phyloP scores from a whole-genome alignment of 2,329 filamentous ascomycete genomes.

The Didymella lethalis region DNA sequence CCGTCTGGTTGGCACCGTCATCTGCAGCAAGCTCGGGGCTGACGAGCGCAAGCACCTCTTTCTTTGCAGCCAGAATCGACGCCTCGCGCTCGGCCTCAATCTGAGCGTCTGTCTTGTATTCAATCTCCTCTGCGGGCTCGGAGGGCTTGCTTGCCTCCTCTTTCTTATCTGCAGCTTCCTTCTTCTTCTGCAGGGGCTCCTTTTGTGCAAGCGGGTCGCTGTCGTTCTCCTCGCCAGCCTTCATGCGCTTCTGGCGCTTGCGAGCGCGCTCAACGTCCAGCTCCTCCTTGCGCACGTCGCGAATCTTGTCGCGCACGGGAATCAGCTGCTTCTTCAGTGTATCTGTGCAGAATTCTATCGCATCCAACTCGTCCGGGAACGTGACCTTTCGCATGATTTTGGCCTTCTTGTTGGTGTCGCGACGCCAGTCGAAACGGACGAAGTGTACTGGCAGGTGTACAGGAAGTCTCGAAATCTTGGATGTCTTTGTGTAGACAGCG shows the following conservation, averaged over 20 bases:
- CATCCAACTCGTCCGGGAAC: conserved; percentile 91
- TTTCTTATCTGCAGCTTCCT: conserved; percentile 55
- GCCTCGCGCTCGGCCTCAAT: conserved; percentile 85
- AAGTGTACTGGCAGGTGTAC: conserved; percentile 98
- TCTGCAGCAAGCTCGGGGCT: conserved; percentile 77
- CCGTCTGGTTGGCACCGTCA: conserved; percentile 87
- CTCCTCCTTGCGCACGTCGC: conserved; percentile 93
- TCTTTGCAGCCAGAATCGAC: conserved; percentile 80
- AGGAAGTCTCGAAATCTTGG: conserved; percentile 86
- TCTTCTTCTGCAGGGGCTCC: conserved; percentile 60
- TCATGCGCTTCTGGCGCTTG: conserved; percentile 84
- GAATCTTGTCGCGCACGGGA: conserved; percentile 94
- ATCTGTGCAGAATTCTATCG: conserved; percentile 94
- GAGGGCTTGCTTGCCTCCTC: conserved; percentile 61
- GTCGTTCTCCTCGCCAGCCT: conserved; percentile 63
- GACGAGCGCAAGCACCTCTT: conserved; percentile 82
- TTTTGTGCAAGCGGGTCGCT: conserved; percentile 55
- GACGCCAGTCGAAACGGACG: conserved; percentile 97
- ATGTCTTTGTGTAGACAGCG: conserved; percentile 86
- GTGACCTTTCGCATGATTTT: conserved; percentile 99
- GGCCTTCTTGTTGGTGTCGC: conserved; percentile 94
- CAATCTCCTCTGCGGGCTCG: conserved; percentile 71
- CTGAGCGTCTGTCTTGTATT: conserved; percentile 92
- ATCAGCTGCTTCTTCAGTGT: conserved; percentile 82
- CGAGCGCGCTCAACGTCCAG: conserved; percentile 89